Evolutionary conservation across 805 yeast species (phyloP), one percentile per base, ranked within the genome.

Genomic region (Wickerhamiella hasegawae): DNA sequence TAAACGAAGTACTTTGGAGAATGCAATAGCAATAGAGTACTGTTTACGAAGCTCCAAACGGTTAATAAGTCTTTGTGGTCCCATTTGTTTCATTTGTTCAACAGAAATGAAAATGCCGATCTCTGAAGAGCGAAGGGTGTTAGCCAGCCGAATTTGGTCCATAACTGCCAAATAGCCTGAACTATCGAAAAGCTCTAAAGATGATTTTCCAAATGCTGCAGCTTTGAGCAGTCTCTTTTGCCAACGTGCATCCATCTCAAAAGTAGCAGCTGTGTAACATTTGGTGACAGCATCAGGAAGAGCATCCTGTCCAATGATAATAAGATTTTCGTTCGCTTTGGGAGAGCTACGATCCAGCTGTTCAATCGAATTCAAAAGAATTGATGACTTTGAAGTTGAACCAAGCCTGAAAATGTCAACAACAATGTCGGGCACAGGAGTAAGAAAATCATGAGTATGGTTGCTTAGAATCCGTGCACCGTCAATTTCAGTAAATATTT

Each of bases 201-300:
- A 49, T 0, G 80, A 65, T 46, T 87, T 90, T 1, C 96, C 98
- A 57, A 85, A 81, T 0, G 80, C 63, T 0, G 85, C 94, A 1
- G 95, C 94, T 35, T 72, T 66, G 26, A 90, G 55, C 8, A 87
- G 58, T 34, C 69, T 70, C 52, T 83, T 84, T 47, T 90, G 98
- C 76, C 85, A 69, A 35, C 63, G 60, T 0, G 79, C 68, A 41
- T 75, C 82, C 46, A 82, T 73, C 47, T 87, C 97, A 36, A 73
- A 76, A 3, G 71, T 54, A 1, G 94, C 77, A 0, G 92, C 92
- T 2, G 65, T 57, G 3, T 84, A 66, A 51, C 94, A 81, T 15
- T 66, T 69, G 23, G 66, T 64, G 1, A 87, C 75, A 1, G 95
- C 94, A 2, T 58, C 57, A 0, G 55, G 51, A 18, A 80, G 55